phyloP scores from a whole-genome alignment of 176 grass and related monocot genomes.

The Oryza glumipatula region DNA sequence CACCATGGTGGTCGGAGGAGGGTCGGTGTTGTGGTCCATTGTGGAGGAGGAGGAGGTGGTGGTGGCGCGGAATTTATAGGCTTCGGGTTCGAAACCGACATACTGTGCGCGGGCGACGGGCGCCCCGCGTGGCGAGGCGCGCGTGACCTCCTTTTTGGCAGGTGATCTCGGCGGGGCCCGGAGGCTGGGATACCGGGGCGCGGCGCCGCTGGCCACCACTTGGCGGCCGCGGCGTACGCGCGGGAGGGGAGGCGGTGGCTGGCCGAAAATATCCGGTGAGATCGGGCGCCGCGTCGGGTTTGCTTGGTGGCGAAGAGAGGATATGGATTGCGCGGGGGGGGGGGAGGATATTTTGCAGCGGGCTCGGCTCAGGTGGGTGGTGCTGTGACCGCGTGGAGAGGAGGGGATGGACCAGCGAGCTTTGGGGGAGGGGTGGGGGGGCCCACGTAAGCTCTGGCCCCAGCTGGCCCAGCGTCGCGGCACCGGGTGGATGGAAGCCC shows the following conservation, averaged over 20 bases:
- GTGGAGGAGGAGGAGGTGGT: no score
- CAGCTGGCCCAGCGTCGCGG: neutral
- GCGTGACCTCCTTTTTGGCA: neutral
- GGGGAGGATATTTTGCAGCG: conserved; percentile 19
- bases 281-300: neutral
- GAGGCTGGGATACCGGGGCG: neutral
- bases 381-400: neutral
- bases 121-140: conserved; percentile 27
- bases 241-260: neutral
- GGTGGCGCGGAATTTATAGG: conserved; percentile 50
- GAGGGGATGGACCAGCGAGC: neutral
- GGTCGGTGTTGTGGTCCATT: conserved; percentile 28
- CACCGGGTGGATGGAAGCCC: neutral
- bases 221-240: conserved; percentile 13
- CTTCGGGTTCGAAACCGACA: conserved; percentile 56
- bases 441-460: conserved; percentile 6
- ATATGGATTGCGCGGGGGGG: neutral
- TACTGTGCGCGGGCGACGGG: conserved; percentile 42
- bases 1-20: conserved; percentile 7
- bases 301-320: conserved; percentile 69
- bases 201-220: neutral
- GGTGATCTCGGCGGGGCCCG: conserved; percentile 22
- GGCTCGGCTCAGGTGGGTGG: conserved; percentile 13
- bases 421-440: neutral
- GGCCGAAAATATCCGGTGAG: conserved; percentile 33